phyloP scores from a whole-genome alignment of 1,284 basidiomycete genomes.

The Naganishia cerealis region DNA sequence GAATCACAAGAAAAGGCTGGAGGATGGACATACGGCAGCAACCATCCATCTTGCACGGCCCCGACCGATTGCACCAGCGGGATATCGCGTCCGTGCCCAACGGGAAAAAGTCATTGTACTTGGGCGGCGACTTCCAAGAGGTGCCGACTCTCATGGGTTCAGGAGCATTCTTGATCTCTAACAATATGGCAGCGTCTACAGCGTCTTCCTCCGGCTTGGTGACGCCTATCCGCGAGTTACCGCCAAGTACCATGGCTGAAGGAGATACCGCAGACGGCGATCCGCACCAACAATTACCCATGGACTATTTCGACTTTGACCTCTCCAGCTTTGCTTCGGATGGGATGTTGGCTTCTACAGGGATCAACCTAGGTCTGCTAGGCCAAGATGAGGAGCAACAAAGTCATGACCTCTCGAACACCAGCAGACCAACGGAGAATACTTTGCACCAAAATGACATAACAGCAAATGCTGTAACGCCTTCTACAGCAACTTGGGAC shows the following conservation, averaged over 20 bases:
- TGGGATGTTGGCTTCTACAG: slow-evolving; percentile 5
- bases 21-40: neutral
- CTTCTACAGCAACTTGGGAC: neutral
- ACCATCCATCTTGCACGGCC: neutral
- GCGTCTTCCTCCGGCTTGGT: slow-evolving; percentile 6
- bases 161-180: slow-evolving; percentile 25
- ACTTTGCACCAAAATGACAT: neutral
- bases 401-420: neutral
- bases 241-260: slow-evolving; percentile 19
- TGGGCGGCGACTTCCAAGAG: neutral
- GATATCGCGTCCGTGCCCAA: neutral
- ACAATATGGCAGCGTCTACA: slow-evolving; percentile 20
- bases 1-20: neutral
- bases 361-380: slow-evolving; percentile 5
- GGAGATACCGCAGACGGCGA: neutral
- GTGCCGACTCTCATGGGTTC: slow-evolving; percentile 10
- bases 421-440: slow-evolving; percentile 10
- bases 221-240: slow-evolving; percentile 22
- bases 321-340: slow-evolving; percentile 25
- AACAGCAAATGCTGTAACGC: neutral
- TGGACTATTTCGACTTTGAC: slow-evolving; percentile 32
- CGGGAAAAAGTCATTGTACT: neutral
- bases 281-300: slow-evolving; percentile 6
- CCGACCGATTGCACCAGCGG: neutral
- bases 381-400: neutral